Evolutionary conservation across 2,329 filamentous ascomycete species (phyloP).

Genomic region (Paecilomyces dactylethromorphus): DNA sequence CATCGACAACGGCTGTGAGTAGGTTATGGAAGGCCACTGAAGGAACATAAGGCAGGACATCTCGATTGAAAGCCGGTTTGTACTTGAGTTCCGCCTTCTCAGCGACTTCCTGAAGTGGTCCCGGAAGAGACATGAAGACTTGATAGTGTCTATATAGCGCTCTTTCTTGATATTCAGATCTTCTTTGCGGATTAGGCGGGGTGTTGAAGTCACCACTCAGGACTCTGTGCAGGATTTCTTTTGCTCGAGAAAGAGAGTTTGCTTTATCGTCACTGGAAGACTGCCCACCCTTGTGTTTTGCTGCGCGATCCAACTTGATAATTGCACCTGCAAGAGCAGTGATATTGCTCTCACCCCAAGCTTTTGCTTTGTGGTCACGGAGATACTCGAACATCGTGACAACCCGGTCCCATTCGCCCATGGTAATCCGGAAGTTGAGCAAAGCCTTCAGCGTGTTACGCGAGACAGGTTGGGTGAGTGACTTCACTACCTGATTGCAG

Average conservation of each 20-base stretch:
- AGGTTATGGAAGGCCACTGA: slow-evolving; percentile 44
- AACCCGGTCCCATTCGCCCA: slow-evolving; percentile 28
- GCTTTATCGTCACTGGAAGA: slow-evolving; percentile 6
- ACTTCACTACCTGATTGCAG: slow-evolving; percentile 20
- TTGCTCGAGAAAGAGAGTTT: slow-evolving; percentile 18
- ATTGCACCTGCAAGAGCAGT: slow-evolving; percentile 30
- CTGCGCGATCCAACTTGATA: slow-evolving; percentile 30
- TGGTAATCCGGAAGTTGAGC: slow-evolving; percentile 25
- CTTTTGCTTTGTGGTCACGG: slow-evolving; percentile 23
- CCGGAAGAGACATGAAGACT: slow-evolving; percentile 26
- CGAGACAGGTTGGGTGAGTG: slow-evolving; percentile 24
- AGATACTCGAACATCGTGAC: slow-evolving; percentile 25
- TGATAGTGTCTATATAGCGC: slow-evolving; percentile 21
- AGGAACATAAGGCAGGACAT: slow-evolving; percentile 22
- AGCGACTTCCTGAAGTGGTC: slow-evolving; percentile 22
- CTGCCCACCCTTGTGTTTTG: slow-evolving; percentile 8
- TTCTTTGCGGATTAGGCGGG: slow-evolving; percentile 8
- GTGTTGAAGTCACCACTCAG: slow-evolving; percentile 29
- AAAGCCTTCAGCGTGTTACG: slow-evolving; percentile 30
- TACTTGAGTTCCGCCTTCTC: slow-evolving; percentile 11
- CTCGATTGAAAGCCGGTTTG: slow-evolving; percentile 7
- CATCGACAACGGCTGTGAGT: slow-evolving; percentile 49
- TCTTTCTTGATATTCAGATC: slow-evolving; percentile 19
- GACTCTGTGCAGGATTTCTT: slow-evolving; percentile 25
- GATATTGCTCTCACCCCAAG: slow-evolving; percentile 33